Conservation (phyloP, 768 basidiomycete genomes). For the Lenzites betulinus region DNA sequence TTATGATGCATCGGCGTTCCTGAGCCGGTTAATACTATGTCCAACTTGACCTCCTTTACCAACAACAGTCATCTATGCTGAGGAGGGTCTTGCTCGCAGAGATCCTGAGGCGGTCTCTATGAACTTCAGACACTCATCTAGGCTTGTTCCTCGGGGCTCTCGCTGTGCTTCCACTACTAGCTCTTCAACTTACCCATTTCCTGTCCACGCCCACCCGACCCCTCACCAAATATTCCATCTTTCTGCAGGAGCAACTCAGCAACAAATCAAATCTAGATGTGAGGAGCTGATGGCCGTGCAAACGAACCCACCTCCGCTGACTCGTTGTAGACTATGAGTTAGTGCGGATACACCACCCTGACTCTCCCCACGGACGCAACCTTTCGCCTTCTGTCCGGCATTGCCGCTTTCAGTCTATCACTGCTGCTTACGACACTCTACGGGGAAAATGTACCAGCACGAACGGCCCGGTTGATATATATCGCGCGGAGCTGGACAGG, state of each 20-base stretch:
- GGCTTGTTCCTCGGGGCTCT: no score
- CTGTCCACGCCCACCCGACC: constrained; percentile 52
- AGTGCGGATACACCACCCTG: constrained; percentile 72
- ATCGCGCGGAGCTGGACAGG: constrained; percentile 53
- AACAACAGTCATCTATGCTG: no score
- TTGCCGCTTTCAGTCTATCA: constrained; percentile 63
- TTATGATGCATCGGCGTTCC: no score
- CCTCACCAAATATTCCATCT: constrained; percentile 79
- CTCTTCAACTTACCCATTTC: constrained; percentile 48
- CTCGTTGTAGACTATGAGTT: constrained; percentile 68
- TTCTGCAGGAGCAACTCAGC: constrained; percentile 51
- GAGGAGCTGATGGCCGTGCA: constrained; percentile 29
- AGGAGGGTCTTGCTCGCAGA: no score
- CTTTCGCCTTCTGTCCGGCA: constrained; percentile 51
- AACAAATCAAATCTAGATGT: constrained; percentile 71
- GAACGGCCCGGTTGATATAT: constrained; percentile 41
- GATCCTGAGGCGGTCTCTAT: no score
- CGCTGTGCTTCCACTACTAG: constrained; percentile 28
- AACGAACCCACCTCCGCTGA: not conserved
- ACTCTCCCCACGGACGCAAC: constrained; percentile 48
- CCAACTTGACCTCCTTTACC: no score
- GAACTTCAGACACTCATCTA: no score
- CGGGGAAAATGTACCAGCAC: constrained; percentile 38
- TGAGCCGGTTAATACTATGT: no score
- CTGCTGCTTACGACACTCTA: constrained; percentile 62